phyloP scores from a whole-genome alignment of 2,329 filamentous ascomycete species.

The Arthrobotrys entomopaga region DNA sequence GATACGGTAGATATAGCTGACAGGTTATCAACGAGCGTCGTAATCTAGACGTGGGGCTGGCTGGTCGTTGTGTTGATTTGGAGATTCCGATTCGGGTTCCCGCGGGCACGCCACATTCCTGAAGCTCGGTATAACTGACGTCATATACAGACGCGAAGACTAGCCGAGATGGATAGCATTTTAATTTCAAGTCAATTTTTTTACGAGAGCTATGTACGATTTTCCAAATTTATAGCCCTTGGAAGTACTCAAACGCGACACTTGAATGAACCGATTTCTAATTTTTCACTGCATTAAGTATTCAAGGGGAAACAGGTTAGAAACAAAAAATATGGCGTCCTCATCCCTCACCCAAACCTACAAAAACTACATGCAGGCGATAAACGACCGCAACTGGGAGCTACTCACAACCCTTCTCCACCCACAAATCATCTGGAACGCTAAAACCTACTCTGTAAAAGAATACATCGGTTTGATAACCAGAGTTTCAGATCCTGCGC shows the following conservation, averaged over 20 bases:
- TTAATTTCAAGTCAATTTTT: neutral
- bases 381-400: constrained; percentile 44
- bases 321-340: neutral
- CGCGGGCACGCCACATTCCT: neutral
- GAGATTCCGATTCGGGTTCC: neutral
- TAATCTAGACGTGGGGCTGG: neutral
- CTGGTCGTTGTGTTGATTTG: neutral
- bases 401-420: constrained; percentile 32
- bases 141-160: neutral
- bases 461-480: constrained; percentile 43
- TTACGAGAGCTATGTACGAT: neutral
- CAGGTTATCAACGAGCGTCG: neutral
- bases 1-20: too few species aligned
- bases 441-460: constrained; percentile 22
- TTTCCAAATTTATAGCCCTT: neutral
- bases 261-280: neutral
- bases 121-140: neutral
- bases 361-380: constrained; percentile 40
- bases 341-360: constrained; percentile 28
- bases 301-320: too few species aligned
- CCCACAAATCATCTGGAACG: constrained; percentile 38
- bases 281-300: neutral
- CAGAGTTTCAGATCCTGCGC: constrained; percentile 33
- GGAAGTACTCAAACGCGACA: too few species aligned
- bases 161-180: neutral